phyloP scores from a whole-genome alignment of 768 basidiomycete genomes.

The Mycena sanguinolenta region DNA sequence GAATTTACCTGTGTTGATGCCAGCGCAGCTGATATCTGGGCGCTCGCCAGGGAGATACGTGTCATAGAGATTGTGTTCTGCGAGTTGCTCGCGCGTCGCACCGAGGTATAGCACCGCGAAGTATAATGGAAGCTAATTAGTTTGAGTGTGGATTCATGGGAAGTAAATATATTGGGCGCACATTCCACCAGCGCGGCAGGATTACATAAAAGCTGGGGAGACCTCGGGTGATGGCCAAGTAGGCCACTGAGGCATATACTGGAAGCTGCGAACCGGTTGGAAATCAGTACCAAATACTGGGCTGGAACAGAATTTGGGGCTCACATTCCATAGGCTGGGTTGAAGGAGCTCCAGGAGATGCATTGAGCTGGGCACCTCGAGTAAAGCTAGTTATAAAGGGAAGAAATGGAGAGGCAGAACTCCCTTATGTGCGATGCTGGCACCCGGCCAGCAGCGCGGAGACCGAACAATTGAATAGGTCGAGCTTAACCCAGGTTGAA shows the following conservation, averaged over 20 bases:
- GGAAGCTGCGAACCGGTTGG: background rate
- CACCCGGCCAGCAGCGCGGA: too few species aligned
- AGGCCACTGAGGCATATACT: background rate
- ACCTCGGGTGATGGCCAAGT: background rate
- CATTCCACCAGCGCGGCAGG: conserved; percentile 25
- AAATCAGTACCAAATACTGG: background rate
- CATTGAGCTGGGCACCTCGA: too few species aligned
- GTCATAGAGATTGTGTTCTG: conserved; percentile 25
- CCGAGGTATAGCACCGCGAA: conserved; percentile 27
- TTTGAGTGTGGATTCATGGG: too few species aligned
- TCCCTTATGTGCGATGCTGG: too few species aligned
- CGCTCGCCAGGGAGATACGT: conserved; percentile 29
- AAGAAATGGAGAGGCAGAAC: too few species aligned
- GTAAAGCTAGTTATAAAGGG: too few species aligned
- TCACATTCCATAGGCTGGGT: conserved; percentile 11
- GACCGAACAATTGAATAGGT: too few species aligned
- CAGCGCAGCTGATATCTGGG: conserved; percentile 14
- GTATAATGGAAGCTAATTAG: conserved; percentile 23
- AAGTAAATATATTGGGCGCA: background rate
- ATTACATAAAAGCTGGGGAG: conserved; percentile 16
- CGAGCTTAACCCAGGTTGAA: too few species aligned
- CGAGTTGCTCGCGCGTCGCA: conserved; percentile 18
- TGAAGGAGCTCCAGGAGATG: background rate
- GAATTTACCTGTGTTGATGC: conserved; percentile 22
- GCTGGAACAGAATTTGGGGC: background rate